Evolutionary conservation across 2,329 filamentous ascomycete species (phyloP), one percentile per base, ranked within the genome.

Genomic region (Chrysoporthe deuterocubensis): DNA sequence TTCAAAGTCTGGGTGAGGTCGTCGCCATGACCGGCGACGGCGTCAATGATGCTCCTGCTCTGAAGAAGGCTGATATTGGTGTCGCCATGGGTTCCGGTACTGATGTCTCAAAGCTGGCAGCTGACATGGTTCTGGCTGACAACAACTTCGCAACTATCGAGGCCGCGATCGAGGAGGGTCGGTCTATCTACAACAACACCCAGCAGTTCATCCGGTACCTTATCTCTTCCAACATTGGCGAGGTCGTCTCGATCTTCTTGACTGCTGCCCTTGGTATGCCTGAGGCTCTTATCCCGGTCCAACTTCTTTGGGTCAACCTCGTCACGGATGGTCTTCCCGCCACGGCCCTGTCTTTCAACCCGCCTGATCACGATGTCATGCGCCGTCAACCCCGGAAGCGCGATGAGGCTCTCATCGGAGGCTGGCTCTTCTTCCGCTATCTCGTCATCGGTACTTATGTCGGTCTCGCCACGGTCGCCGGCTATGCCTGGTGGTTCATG

Each of bases 401-500:
- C 68, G 94, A 97, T 75, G 96, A 99, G 81, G 83, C 92, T 7
- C 90, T 99, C 62, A 95, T 99, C 64, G 90, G 93, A 57, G 94
- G 94, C 69, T 99, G 96, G 96, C 83, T 99, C 50, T 97, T 99
- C 84, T 94, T 98, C 87, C 90, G 96, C 64, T 99, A 99, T 81
- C 89, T 99, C 84, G 90, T 98, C 62, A 96, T 99, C 74, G 96
- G 96, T 70, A 93, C 89, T 9, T 99, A 99, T 72, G 96, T 99
- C 68, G 96, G 96, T 77, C 85, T 93, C 52, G 96, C 96, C 65
- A 99, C 96, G 3, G 96, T 99, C 26, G 94, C 91, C 76, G 96
- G 96, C 58, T 99, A 99, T 77, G 95, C 93, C n/a, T 99, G 96
- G 96, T 99, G 94, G 93, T 99, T 98, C 85, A 94, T 99, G 91